Conservation (phyloP, 345 rosid genomes). For the Rhizophora apiculata region DNA sequence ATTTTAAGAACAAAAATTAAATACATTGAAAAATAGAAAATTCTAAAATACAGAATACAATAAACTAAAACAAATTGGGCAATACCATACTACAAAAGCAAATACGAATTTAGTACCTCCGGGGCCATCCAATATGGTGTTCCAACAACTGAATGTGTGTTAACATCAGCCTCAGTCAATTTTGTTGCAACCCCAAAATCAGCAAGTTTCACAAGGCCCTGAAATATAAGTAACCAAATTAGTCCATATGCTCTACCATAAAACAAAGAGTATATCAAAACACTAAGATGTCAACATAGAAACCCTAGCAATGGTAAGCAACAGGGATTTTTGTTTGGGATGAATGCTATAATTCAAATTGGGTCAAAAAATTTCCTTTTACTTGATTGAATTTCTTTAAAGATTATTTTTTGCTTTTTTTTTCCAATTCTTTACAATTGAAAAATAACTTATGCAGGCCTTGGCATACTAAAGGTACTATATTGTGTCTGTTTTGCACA, state of each 20-base stretch:
- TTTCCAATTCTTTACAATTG: too few relatives aligned
- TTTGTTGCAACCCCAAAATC: constrained; percentile 99
- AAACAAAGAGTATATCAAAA: neutral
- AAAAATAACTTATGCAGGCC: too few relatives aligned
- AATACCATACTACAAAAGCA: neutral
- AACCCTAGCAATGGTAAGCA: too few relatives aligned
- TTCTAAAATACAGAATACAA: neutral
- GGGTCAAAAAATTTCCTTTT: too few relatives aligned
- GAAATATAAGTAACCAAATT: constrained; percentile 20
- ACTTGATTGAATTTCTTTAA: too few relatives aligned
- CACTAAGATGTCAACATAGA: too few relatives aligned
- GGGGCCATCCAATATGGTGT: constrained; percentile 99
- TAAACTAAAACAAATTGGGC: neutral
- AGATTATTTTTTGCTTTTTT: too few relatives aligned
- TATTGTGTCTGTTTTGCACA: too few relatives aligned
- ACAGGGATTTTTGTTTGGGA: too few relatives aligned
- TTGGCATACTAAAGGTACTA: too few relatives aligned
- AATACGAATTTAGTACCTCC: constrained; percentile 51
- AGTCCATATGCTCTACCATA: neutral
- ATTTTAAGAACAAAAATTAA: neutral
- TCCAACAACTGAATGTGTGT: constrained; percentile 96
- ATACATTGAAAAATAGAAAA: neutral
- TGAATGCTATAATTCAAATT: too few relatives aligned
- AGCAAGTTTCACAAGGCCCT: constrained; percentile 99
- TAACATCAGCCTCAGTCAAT: constrained; percentile 93